Base-by-base conservation (phyloP, 176 grass and related monocot genomes). In the Hsuehochloa calcarea region DNA sequence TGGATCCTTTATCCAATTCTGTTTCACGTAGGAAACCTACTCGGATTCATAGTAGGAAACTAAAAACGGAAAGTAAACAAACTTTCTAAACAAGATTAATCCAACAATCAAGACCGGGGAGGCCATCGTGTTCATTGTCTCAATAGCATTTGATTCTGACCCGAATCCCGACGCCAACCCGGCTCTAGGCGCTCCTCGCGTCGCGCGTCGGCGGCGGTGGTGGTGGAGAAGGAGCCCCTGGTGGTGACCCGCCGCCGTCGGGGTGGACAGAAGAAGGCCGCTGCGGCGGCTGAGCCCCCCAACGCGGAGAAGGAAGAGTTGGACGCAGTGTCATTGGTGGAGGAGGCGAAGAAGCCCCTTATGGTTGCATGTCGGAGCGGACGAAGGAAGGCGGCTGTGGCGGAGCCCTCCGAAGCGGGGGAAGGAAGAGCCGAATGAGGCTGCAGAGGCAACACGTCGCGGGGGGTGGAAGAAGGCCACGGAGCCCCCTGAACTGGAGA, bases 21-120 rank as follows among this genome's bases (percentile, higher is more conserved):
- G n/a, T n/a, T n/a, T n/a, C n/a, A n/a, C n/a, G n/a, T n/a, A n/a
- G n/a, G n/a, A n/a, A n/a, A n/a, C n/a, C n/a, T n/a, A n/a, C n/a
- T n/a, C n/a, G n/a, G n/a, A n/a, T n/a, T n/a, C n/a, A n/a, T n/a
- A n/a, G n/a, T n/a, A n/a, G n/a, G n/a, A n/a, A n/a, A n/a, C n/a
- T n/a, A n/a, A n/a, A n/a, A n/a, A n/a, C n/a, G n/a, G n/a, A n/a
- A n/a, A n/a, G n/a, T n/a, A n/a, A n/a, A n/a, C n/a, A n/a, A n/a
- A n/a, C n/a, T n/a, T n/a, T n/a, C n/a, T n/a, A n/a, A n/a, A n/a
- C n/a, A n/a, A n/a, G n/a, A n/a, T n/a, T n/a, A n/a, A n/a, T n/a
- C n/a, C n/a, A n/a, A n/a, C 39, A 41, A 90, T 98, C 68, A 92
- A 85, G 77, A 83, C 95, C 44, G 95, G 95, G 13, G 93, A 93